Evolutionary conservation across 768 basidiomycete genomes (phyloP), one percentile per base, ranked within the genome.

Genomic region (Pisolithus albus): DNA sequence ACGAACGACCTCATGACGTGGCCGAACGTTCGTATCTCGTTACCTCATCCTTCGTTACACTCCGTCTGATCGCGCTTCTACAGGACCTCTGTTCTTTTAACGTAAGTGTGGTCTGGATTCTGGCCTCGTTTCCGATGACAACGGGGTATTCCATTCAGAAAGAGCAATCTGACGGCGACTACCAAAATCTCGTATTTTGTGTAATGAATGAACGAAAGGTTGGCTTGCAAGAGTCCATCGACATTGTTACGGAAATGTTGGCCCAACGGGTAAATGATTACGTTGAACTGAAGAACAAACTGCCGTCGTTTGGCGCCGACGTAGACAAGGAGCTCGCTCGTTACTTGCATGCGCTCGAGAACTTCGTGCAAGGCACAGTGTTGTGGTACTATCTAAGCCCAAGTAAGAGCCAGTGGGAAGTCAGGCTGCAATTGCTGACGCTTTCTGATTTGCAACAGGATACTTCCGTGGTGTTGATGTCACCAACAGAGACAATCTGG

Each of bases 321-420:
- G 68, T 66, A 23, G 71, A 71, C 48, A 52, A 51, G n/a, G 70
- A 71, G 19, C 57, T 71, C 18, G 61, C 50, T 9, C 56, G 60
- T n/a, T 72, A 71, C 53, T 47, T 67, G 53, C 51, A 56, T 36
- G 70, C 70, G 5, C 53, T 71, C 13, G 70, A 71, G 49, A 69
- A 71, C 53, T 71, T 72, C 41, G 64, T 66, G 1, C 70, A 71
- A 46, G 70, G 70, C 16, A 71, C 70, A 9, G 68, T 72, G 15
- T 36, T 71, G 49, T 71, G 70, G 70, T 71, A 71, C 53, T 72
- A 71, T 41, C 61, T 71, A 15, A 71, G 70, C 52, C 70, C 70
- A 28, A 65, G 70, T 71, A 54, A 59, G 70, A 21, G 7, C 26
- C 50, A 30, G n/a, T 11, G 19, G 49, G 38, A 19, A 46, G 56